phyloP scores from a whole-genome alignment of 2,329 filamentous ascomycete species.

The Dactylellina haptotyla region DNA sequence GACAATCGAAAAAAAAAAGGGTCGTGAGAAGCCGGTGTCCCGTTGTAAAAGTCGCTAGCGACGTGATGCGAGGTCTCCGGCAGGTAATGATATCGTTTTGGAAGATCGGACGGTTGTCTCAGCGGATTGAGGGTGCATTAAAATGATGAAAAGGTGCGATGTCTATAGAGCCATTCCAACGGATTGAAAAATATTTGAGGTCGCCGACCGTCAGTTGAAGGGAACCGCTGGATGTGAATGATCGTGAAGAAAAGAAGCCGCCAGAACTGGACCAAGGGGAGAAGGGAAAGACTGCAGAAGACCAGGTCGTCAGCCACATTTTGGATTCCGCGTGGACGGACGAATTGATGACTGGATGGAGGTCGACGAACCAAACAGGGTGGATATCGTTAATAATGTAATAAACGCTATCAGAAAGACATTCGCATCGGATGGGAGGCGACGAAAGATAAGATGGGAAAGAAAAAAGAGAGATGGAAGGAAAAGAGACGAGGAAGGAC shows the following conservation, averaged over 20 bases:
- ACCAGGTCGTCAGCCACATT: constrained; percentile 54
- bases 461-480: neutral
- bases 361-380: constrained; percentile 54
- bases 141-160: constrained; percentile 13
- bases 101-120: constrained; percentile 9
- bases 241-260: constrained; percentile 48
- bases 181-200: constrained; percentile 40
- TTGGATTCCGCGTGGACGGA: constrained; percentile 48
- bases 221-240: constrained; percentile 43
- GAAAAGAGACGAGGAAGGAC: neutral
- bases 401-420: constrained; percentile 31
- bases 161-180: constrained; percentile 52
- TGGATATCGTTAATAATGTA: constrained; percentile 48
- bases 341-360: constrained; percentile 39
- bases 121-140: constrained; percentile 19
- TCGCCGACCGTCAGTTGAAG: constrained; percentile 54
- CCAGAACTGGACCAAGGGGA: constrained; percentile 39
- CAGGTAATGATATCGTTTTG: neutral
- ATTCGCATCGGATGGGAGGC: constrained; percentile 2
- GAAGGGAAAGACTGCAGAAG: constrained; percentile 51
- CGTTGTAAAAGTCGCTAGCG: constrained; percentile 25
- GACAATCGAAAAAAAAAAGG: constrained; percentile 10
- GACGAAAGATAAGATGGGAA: neutral
- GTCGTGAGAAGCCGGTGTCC: neutral
- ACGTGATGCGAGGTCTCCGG: neutral